phyloP scores from a whole-genome alignment of 2,329 filamentous ascomycete genomes.

The Stromatinia cepivora region DNA sequence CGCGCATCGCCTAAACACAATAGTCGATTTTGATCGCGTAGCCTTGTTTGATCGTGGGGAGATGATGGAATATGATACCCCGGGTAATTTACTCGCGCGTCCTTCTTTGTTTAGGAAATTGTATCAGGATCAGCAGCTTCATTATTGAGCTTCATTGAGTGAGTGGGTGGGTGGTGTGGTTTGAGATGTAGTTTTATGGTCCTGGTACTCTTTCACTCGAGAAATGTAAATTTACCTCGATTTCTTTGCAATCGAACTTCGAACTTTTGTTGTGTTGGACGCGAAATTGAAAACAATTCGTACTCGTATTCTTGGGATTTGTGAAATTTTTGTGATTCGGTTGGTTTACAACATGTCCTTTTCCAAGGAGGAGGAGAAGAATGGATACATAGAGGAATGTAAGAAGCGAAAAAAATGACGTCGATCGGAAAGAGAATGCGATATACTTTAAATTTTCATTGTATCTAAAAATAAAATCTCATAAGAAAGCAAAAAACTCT shows the following conservation, averaged over 20 bases:
- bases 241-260: no score
- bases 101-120: conserved; percentile 41
- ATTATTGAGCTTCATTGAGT: not conserved
- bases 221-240: no score
- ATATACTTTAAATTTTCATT: not conserved
- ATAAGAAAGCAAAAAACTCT: not conserved
- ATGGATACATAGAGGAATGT: no score
- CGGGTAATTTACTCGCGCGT: not conserved
- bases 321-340: no score
- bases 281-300: no score
- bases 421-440: not conserved
- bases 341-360: no score
- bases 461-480: not conserved
- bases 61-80: not conserved
- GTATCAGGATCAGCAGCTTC: conserved; percentile 10
- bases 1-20: conserved; percentile 45
- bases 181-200: not conserved
- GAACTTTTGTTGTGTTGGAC: no score
- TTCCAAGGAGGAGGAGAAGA: no score
- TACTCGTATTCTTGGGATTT: no score
- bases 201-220: no score
- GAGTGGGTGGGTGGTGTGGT: not conserved
- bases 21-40: conserved; percentile 46
- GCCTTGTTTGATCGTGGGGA: not conserved
- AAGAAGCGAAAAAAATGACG: no score